Percentiles rank a stretch among this genome's conserved stretches.
phyloP scores from a whole-genome alignment of 2,329 filamentous ascomycete genomes.

The Alternaria atra region DNA sequence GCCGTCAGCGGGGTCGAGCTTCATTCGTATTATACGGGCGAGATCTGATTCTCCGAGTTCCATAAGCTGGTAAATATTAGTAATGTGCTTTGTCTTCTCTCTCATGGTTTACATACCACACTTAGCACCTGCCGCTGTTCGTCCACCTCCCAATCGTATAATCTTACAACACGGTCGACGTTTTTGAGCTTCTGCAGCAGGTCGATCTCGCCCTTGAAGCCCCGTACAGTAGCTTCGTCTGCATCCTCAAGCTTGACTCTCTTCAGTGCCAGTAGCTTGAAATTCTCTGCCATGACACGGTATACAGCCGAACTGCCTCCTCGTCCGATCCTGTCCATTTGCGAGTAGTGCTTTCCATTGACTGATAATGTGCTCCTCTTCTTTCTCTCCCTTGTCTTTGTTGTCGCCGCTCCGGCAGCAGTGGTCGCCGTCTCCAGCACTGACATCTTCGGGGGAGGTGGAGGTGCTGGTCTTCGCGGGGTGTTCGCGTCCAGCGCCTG shows the following conservation, averaged over 20 bases:
- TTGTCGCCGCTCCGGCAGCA: conserved; percentile 79
- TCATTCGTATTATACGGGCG: conserved; percentile 79
- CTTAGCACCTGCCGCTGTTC: conserved; percentile 88
- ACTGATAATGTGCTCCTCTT: conserved; percentile 85
- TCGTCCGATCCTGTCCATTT: conserved; percentile 88
- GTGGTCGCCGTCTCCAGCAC: conserved; percentile 91
- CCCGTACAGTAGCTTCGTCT: conserved; percentile 82
- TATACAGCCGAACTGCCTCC: conserved; percentile 96
- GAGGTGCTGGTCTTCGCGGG: conserved; percentile 76
- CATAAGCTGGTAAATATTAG: conserved; percentile 73
- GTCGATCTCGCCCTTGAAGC: conserved; percentile 96
- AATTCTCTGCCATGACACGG: conserved; percentile 95
- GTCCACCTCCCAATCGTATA: conserved; percentile 94
- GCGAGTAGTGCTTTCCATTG: conserved; percentile 89
- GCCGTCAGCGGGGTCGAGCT: conserved; percentile 64
- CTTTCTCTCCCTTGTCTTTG: conserved; percentile 74
- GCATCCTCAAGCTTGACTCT: conserved; percentile 89
- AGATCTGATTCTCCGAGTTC: conserved; percentile 96
- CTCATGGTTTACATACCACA: conserved; percentile 68
- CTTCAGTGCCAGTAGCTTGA: conserved; percentile 93
- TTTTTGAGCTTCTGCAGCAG: conserved; percentile 81
- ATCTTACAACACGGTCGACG: conserved; percentile 87
- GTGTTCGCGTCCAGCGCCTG: conserved; percentile 71
- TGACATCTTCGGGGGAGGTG: conserved; percentile 95
- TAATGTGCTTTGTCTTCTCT: background rate